Percentiles rank a stretch among this genome's conserved stretches.
Conservation (phyloP, 306 rosid genomes). For the Pterocarpus macrocarpus region DNA sequence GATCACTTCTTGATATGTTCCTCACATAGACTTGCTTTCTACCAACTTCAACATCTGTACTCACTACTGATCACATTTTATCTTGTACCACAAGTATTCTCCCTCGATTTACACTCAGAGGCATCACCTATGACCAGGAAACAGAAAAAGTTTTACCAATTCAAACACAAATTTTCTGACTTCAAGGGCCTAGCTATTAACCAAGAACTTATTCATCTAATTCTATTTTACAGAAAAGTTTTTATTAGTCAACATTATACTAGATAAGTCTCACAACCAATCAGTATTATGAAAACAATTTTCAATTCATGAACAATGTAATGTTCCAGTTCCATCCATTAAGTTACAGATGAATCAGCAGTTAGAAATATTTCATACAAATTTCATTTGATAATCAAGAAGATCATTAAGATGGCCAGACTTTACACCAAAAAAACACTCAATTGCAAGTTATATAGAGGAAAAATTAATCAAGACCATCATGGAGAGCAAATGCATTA, state of each 20-base stretch:
- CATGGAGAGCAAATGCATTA: constrained; percentile 34
- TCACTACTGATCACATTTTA: constrained; percentile 17
- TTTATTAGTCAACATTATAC: constrained; percentile 8
- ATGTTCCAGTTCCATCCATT: constrained; percentile 32
- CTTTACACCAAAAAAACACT: neutral
- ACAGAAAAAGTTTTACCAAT: neutral
- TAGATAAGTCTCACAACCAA: constrained; percentile 21
- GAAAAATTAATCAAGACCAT: constrained; percentile 29
- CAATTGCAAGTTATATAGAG: constrained; percentile 17
- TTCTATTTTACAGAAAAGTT: neutral
- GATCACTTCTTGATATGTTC: constrained; percentile 13
- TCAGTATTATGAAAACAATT: constrained; percentile 22
- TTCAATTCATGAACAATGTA: constrained; percentile 6
- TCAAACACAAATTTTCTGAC: constrained; percentile 18
- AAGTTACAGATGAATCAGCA: constrained; percentile 10
- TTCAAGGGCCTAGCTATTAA: neutral
- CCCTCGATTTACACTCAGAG: constrained; percentile 18
- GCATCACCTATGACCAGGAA: neutral
- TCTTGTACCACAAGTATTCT: neutral
- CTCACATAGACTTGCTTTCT: constrained; percentile 1
- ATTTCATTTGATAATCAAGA: constrained; percentile 34
- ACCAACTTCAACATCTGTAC: neutral
- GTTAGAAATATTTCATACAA: constrained; percentile 24
- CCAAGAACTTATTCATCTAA: neutral
- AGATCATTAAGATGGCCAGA: constrained; percentile 20